Conservation (phyloP, 352 stramenopile genomes). For the Phytophthora tentaculata region DNA sequence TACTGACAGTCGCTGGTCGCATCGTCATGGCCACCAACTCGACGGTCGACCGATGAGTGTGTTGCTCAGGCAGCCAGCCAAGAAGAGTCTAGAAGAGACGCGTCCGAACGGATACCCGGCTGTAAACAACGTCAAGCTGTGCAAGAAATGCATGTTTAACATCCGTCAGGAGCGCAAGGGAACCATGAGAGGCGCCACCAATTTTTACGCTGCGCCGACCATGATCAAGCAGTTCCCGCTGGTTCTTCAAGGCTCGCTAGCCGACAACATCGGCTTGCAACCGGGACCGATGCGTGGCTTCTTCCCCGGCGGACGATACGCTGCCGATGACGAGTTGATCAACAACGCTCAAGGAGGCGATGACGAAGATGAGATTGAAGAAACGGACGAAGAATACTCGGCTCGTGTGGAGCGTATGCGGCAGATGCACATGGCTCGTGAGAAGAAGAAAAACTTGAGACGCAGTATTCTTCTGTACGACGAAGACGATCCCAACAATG, state of each 20-base stretch:
- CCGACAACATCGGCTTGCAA: constrained; percentile 37
- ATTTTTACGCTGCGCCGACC: constrained; percentile 55
- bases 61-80: constrained; percentile 47
- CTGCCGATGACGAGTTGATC: constrained; percentile 43
- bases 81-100: constrained; percentile 49
- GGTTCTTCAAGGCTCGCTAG: constrained; percentile 41
- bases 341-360: constrained; percentile 23
- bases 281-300: constrained; percentile 40
- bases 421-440: constrained; percentile 67
- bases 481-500: constrained; percentile 42
- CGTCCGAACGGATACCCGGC: constrained; percentile 56
- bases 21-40: constrained; percentile 19
- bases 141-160: constrained; percentile 79
- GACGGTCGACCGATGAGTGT: constrained; percentile 32
- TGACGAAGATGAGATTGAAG: constrained; percentile 53
- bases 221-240: constrained; percentile 63
- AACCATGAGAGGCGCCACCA: constrained; percentile 46
- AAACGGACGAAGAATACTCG: constrained; percentile 55
- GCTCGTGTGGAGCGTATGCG: constrained; percentile 61
- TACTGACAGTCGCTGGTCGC: constrained; percentile 9
- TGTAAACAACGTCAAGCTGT: constrained; percentile 75
- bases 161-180: constrained; percentile 72
- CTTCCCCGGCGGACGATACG: constrained; percentile 46
- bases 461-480: constrained; percentile 55
- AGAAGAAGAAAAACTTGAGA: constrained; percentile 63